phyloP scores from a whole-genome alignment of 2,329 filamentous ascomycete species.

The Helotiales sp. region DNA sequence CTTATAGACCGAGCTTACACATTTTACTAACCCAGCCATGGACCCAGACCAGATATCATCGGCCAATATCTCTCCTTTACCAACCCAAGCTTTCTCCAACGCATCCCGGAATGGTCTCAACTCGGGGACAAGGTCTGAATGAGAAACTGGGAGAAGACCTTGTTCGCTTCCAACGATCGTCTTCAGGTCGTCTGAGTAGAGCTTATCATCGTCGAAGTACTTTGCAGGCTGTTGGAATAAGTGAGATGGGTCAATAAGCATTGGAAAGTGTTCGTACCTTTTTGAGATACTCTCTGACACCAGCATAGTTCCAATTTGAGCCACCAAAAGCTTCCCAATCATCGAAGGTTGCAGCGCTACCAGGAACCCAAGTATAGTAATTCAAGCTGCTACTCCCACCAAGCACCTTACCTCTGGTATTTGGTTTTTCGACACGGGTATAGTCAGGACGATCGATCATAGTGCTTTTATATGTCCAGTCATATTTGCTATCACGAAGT shows the following conservation, averaged over 20 bases:
- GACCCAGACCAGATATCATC: constrained; percentile 57
- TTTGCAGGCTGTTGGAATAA: constrained; percentile 39
- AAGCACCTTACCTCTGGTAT: constrained; percentile 45
- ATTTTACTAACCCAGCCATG: constrained; percentile 54
- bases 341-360: constrained; percentile 56
- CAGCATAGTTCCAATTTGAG: constrained; percentile 56
- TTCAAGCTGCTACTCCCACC: constrained; percentile 58
- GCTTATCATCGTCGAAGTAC: constrained; percentile 54
- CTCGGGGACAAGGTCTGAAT: constrained; percentile 54
- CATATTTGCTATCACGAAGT: constrained; percentile 54
- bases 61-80: constrained; percentile 49
- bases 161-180: constrained; percentile 46
- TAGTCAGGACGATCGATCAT: constrained; percentile 60
- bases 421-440: constrained; percentile 61
- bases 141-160: constrained; percentile 54
- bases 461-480: constrained; percentile 63
- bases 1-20: constrained; percentile 56
- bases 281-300: constrained; percentile 43
- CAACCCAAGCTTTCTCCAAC: constrained; percentile 52
- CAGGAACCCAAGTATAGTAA: constrained; percentile 60
- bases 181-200: constrained; percentile 45
- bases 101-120: constrained; percentile 51
- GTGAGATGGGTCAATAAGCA: not conserved
- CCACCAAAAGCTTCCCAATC: constrained; percentile 47
- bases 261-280: not conserved